Evolutionary conservation across 176 grass and related monocot genomes (phyloP), one percentile per base, ranked within the genome.

Genomic region (Themeda triandra): DNA sequence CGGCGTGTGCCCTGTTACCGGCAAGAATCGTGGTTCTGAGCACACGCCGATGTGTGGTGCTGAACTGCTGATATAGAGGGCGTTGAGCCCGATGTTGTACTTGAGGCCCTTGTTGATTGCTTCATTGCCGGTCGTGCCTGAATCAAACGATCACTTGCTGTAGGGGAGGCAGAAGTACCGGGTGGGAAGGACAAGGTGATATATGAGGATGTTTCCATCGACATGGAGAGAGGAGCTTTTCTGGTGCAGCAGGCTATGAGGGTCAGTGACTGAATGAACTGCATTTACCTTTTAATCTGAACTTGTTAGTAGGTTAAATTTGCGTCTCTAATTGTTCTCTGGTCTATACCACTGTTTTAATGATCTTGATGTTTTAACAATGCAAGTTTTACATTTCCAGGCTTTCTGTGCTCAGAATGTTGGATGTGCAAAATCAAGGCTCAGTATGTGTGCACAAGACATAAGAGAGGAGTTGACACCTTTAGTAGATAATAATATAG

Each of bases 171-270:
- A 14, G 33, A 91, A 86, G 78, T 66, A 69, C 29, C 15, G 13
- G 82, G 64, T 76, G 82, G 40, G n/a, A 86, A 85, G 92, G 95
- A 33, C 4, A 33, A 35, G 33, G 33, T 35, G 23, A 98, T 98
- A 80, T 98, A 98, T 70, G 95, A 89, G 37, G 92, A 98, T 85
- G 92, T 98, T 44, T 95, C 92, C 74, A 98, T 98, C 87, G 92
- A 98, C 74, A 98, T 98, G 89, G 92, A 98, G 83, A 89, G 95
- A 56, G 92, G 92, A 19, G 87, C 92, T 53, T 93, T 98, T 56
- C 78, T 98, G n/a, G 91, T 98, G 37, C 92, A 98, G 89, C 95
- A 98, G 84, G 91, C 95, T 46, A 95, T 98, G 95, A 92, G 92
- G 92, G 95, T 95, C 7, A 74, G 91, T 85, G 32, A 33, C 41